phyloP scores from a whole-genome alignment of 331 rosid genomes.

The Malus hybrid region DNA sequence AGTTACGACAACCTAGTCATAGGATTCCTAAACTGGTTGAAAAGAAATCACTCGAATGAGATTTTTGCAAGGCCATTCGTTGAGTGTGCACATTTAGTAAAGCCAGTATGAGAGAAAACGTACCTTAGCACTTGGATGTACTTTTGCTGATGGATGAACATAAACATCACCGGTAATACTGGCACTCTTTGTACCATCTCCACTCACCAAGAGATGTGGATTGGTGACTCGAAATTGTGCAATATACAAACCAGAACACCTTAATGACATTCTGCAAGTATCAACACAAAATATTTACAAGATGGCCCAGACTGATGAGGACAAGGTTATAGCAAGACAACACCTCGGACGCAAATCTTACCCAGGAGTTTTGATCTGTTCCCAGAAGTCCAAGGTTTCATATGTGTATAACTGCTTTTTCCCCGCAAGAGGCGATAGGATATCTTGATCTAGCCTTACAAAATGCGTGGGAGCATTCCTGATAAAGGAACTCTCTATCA shows the following conservation, averaged over 20 bases:
- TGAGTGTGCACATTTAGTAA: background rate
- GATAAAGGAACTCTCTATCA: conserved; percentile 11
- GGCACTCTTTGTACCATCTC: conserved; percentile 63
- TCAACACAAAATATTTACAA: conserved; percentile 6
- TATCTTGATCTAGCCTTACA: conserved; percentile 96
- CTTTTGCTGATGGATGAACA: conserved; percentile 91
- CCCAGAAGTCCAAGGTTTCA: conserved; percentile 87
- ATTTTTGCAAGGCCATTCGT: background rate
- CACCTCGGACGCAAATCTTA: conserved; percentile 17
- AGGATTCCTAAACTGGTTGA: background rate
- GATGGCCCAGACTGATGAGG: background rate
- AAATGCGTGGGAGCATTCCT: conserved; percentile 66
- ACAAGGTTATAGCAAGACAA: conserved; percentile 3
- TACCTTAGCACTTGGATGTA: conserved; percentile 92
- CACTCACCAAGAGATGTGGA: conserved; percentile 66
- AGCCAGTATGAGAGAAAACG: conserved; percentile 6
- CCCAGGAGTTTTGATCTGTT: conserved; percentile 98
- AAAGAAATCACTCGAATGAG: background rate
- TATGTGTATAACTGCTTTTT: conserved; percentile 83
- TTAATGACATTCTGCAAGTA: conserved; percentile 83
- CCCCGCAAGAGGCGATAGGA: conserved; percentile 92
- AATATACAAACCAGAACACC: conserved; percentile 83
- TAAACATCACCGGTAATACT: conserved; percentile 70
- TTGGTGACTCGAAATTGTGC: conserved; percentile 59
- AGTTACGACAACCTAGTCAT: background rate